Evolutionary conservation across 1,139 yeast genomes (phyloP), one percentile per base, ranked within the genome.

Genomic region (Keqinozyma sinolaborantium): DNA sequence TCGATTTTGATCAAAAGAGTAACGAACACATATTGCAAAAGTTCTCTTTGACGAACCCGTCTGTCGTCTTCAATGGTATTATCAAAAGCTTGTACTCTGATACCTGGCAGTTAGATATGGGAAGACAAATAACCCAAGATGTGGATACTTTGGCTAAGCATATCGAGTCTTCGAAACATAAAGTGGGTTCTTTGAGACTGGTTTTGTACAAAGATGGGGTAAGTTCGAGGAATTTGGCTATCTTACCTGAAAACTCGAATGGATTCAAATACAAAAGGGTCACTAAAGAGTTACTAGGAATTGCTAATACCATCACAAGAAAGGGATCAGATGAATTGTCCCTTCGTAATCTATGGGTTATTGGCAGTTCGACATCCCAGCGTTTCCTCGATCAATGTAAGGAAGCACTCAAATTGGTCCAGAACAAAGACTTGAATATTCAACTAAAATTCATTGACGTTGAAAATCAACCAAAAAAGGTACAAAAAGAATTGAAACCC

Each of bases 1-100:
- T 34, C 23, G 51, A 53, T 12, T 59, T 67, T 30, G 59, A 64
- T 31, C 45, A 71, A 10, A 40, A 28, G 11, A 38, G 51, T 9
- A 45, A 47, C 18, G 18, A 36, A 4, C 51, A 56, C 3, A 45
- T 61, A 0, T 42, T 45, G 11, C 48, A 45, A 4, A 55, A 44
- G 29, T 68, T 51, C 40, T 74, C 77, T 2, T 56, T 82, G 23
- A 35, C 45, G 0, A 50, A 56, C 1, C 80, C 90, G 0, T 58
- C 76, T 1, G 61, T 86, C 4, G 70, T 87, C 32, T 75, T 79
- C 25, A 85, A 92, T 54, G 97, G 97, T 26, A 77, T 81, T 2
- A 69, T 85, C 16, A 58, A 64, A 40, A 70, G 55, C 12, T 47
- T 70, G 37, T 35, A 47, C 5, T 43, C 65, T 3, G 56, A 60